Conservation (phyloP, 78 protist genomes). For the Planoprotostelium fungivorum region DNA sequence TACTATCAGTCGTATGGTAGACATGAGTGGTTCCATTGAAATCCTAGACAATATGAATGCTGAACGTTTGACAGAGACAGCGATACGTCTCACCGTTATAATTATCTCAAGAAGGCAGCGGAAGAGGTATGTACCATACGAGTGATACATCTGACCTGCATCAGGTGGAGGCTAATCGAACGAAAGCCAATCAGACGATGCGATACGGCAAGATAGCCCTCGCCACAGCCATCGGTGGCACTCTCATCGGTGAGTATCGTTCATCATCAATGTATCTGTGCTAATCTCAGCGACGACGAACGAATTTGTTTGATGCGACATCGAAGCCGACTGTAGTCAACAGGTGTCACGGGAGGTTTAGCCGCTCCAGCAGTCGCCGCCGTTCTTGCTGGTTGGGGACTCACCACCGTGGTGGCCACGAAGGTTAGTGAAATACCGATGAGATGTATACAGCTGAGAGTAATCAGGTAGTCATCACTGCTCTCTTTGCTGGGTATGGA, state of each 20-base stretch:
- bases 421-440: not conserved
- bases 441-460: not conserved
- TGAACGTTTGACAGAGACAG: too few species aligned
- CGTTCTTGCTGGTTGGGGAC: not conserved
- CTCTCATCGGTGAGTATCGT: constrained; percentile 2
- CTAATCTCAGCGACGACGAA: too few species aligned
- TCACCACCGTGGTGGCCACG: not conserved
- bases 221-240: not conserved
- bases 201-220: not conserved
- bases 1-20: too few species aligned
- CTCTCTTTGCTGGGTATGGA: not conserved
- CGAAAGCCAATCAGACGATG: not conserved
- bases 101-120: not conserved
- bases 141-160: not conserved
- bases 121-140: not conserved
- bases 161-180: not conserved
- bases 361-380: not conserved
- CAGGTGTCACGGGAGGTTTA: not conserved
- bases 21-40: too few species aligned
- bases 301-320: not conserved
- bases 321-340: not conserved
- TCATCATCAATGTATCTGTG: too few species aligned
- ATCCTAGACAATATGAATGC: too few species aligned
- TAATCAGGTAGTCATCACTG: not conserved
- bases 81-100: not conserved